Evolutionary conservation across 208 protist species (phyloP), one percentile per base, ranked within the genome.

Genomic region (Acanthamoeba lugdunensis): DNA sequence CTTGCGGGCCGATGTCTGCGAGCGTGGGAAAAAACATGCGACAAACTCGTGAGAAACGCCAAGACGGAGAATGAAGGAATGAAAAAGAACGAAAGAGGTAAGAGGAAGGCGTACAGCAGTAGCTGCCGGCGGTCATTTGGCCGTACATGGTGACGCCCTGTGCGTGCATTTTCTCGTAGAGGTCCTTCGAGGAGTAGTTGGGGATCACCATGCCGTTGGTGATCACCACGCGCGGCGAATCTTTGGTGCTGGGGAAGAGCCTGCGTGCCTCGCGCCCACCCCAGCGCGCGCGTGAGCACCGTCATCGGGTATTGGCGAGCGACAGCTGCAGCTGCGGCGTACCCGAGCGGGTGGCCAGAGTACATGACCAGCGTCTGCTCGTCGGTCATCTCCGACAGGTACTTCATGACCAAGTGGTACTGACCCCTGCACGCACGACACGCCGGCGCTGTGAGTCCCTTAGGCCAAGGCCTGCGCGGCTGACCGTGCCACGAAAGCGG

Each of bases 201-300:
- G 97, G 97, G 52, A 98, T 97, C 50, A 98, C 96, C 97, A 98
- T 98, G 41, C 98, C 98, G 90, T 98, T 98, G 25, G 98, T 98
- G 54, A 98, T 85, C 9, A 98, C 95, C 8, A 98, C 95, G 45
- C 98, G 90, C 48, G 98, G 98, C 73, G 95, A 94, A 45, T 97
- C 90, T 18, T 63, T 93, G 77, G 94, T 88, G 61, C 95, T 97
- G 85, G 98, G 98, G 54, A 97, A 98, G 8, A 98, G 77, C 48
- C 97, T 97, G 58, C 33, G 33, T 37, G 33, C 33, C 95, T 37
- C 37, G 25, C 18, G 18, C 0, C 13, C 56, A 63, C 95, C 3
- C 45, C 69, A 94, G 33, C 30, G 28, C 87, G 92, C 41, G 73
- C 45, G 25, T 16, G 7, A 77, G n/a, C 69, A 41, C n/a, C 33